phyloP scores from a whole-genome alignment of 345 rosid species.

The Arabidopsis arenosa region DNA sequence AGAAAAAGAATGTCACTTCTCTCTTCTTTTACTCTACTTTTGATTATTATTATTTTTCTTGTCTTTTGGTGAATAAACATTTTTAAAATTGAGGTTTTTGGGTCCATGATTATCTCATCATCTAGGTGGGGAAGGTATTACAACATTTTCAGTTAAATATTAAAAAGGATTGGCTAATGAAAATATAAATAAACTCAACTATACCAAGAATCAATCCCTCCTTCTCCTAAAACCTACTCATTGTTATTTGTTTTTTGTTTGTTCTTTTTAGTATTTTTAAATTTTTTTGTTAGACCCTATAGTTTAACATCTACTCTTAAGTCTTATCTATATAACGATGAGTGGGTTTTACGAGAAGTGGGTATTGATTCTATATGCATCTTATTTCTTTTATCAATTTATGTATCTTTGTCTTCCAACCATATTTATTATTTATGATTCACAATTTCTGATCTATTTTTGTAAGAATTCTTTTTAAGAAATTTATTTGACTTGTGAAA shows the following conservation, averaged over 20 bases:
- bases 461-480: neutral
- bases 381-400: neutral
- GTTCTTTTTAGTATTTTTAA: conserved; percentile 5
- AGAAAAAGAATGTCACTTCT: conserved; percentile 29
- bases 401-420: conserved; percentile 30
- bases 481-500: neutral
- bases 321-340: neutral
- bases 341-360: neutral
- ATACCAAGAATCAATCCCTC: conserved; percentile 26
- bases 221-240: conserved; percentile 31
- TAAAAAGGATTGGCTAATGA: conserved; percentile 39
- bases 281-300: conserved; percentile 19
- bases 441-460: neutral
- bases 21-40: conserved; percentile 41
- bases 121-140: conserved; percentile 56
- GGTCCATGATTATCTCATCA: conserved; percentile 83
- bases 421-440: neutral
- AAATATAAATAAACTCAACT: conserved; percentile 51
- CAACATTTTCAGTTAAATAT: conserved; percentile 47
- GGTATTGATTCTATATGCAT: neutral
- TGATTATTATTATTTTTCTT: conserved; percentile 16
- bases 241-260: conserved; percentile 1
- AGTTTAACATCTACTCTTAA: conserved; percentile 12
- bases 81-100: conserved; percentile 48
- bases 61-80: conserved; percentile 50